Evolutionary conservation across 2,329 filamentous ascomycete species (phyloP).

Genomic region (Xylaria sp.): DNA sequence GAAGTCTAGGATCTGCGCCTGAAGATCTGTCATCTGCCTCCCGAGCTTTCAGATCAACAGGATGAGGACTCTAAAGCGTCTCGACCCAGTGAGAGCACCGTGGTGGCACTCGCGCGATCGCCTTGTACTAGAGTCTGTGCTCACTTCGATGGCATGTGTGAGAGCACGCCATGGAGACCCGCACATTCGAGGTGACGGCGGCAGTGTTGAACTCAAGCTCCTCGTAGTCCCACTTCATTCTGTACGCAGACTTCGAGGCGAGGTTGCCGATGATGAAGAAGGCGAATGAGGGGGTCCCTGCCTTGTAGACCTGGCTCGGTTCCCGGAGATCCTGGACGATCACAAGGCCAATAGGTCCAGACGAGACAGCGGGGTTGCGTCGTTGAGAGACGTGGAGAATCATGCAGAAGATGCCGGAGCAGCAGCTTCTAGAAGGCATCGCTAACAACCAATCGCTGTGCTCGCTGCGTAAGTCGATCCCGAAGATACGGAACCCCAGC

Average conservation of each 20-base stretch:
- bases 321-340: constrained; percentile 8
- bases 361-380: not conserved
- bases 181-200: constrained; percentile 88
- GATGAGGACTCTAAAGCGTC: constrained; percentile 60
- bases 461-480: constrained; percentile 2
- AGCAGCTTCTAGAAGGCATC: constrained; percentile 37
- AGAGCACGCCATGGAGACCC: constrained; percentile 79
- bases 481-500: constrained; percentile 20
- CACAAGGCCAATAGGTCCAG: not conserved
- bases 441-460: constrained; percentile 43
- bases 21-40: constrained; percentile 78
- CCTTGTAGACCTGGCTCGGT: constrained; percentile 73
- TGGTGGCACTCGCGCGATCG: constrained; percentile 47
- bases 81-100: too few species aligned
- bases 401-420: constrained; percentile 3
- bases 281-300: constrained; percentile 71
- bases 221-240: constrained; percentile 92
- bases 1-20: too few species aligned
- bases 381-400: not conserved
- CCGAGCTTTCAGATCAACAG: constrained; percentile 61
- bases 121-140: constrained; percentile 73
- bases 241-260: constrained; percentile 82
- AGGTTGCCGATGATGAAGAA: constrained; percentile 61
- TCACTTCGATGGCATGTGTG: constrained; percentile 81
- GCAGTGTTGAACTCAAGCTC: constrained; percentile 94